Base-by-base conservation (phyloP, 1,284 basidiomycete genomes). In the Leccinum insigne region DNA sequence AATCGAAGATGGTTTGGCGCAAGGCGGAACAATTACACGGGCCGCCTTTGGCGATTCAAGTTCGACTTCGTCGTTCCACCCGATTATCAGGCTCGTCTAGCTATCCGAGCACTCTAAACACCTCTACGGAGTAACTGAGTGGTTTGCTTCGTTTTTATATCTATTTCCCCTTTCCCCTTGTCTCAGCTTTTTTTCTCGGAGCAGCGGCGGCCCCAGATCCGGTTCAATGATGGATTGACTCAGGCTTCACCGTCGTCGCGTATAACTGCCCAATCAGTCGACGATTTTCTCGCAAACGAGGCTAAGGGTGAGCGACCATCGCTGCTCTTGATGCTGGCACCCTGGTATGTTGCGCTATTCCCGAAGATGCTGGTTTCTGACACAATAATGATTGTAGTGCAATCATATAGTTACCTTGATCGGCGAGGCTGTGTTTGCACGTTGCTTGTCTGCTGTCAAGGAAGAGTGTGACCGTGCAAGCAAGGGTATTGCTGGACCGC, bases 341-440 rank as follows among this genome's bases (percentile, higher is more conserved):
- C 88, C 94, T 68, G 92, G 92, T 92, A 70, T 68, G 86, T 77
- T 16, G 58, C 16, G 64, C 23, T 59, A 44, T 69, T 64, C 35
- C 60, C 60, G 56, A 63, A 40, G 35, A 61, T 61, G 63, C 49
- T 66, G 44, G 60, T 63, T 60, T 62, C 56, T 49, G 47, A 54
- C 49, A 52, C 67, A 63, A 63, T 65, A n/a, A 61, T 62, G 13
- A 58, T 61, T 42, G 8, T 52, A 49, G 67, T 61, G 44, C 63
- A 44, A 75, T 77, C 67, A 2, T 60, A 35, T 57, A 92, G 96
- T 99, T 75, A 99, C 98, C 70, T 89, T 99, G 73, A 99, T 99
- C 74, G 98, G 97, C 71, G 98, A 99, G 85, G 97, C 98, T 70
- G 98, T 99, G 73, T 99, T 99, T 77, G 96, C 98, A 70, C 95